Evolutionary conservation across 2,329 filamentous ascomycete species (phyloP), one percentile per base, ranked within the genome.

Genomic region (Penicillium sp.): DNA sequence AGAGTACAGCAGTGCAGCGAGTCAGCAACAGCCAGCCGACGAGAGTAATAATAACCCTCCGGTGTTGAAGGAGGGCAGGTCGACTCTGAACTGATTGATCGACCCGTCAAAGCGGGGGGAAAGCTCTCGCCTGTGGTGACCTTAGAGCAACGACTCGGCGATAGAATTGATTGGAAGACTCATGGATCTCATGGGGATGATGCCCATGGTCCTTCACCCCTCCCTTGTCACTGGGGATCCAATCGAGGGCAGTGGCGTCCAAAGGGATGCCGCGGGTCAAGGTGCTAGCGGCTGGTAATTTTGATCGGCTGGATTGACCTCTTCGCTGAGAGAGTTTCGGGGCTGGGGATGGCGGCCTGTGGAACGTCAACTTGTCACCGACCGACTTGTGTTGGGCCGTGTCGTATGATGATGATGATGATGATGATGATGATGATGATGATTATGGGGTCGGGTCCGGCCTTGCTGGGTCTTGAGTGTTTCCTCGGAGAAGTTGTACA

Each of bases 61-160:
- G 5, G 31, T 11, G 48, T 45, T 41, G 20, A 39, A 41, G 60
- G 55, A 59, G 49, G 31, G 31, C 31, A 31, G 31, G 31, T 31
- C 31, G 8, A 31, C 7, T 31, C 14, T n/a, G 35, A 38, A 25
- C 25, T 22, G 37, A 52, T 64, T 64, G 65, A 65, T 67, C 64
- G 65, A 65, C 65, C 61, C 35, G 55, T 63, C 57, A 59, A 60
- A 66, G 65, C 65, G 65, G 65, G 65, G 65, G 65, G 65, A 51
- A 55, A 35, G 52, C 35, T 54, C 47, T 31, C 8, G 45, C 39
- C 14, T 53, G 56, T 62, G 48, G 54, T 61, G 39, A 47, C 38
- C 11, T 28, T 5, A 28, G 25, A 6, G 25, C 25, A 28, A 22
- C 47, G 38, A n/a, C 22, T 55, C 20, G 51, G 37, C 25, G 51